Conservation (phyloP, 2,329 filamentous ascomycete species). For the Didymella segeticola region DNA sequence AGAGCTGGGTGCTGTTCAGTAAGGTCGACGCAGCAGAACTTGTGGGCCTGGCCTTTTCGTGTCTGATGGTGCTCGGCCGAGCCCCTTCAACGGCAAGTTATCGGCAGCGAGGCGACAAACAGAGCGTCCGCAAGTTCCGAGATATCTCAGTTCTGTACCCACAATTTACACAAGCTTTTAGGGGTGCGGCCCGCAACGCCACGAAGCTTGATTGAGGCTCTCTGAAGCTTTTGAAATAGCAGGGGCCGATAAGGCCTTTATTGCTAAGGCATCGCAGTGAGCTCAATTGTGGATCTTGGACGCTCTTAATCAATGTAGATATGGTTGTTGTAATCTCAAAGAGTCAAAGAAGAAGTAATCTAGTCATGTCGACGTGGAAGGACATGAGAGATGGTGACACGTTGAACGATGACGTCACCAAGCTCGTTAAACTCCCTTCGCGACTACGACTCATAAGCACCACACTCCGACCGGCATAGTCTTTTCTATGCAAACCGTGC, state of each 20-base stretch:
- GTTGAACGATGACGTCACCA: neutral
- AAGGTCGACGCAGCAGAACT: constrained; percentile 1
- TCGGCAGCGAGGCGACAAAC: neutral
- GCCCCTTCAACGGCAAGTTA: neutral
- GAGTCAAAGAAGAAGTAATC: no score
- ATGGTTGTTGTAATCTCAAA: neutral
- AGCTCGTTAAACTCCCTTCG: neutral
- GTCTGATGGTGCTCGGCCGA: constrained; percentile 11
- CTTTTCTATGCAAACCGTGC: no score
- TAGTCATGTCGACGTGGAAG: no score
- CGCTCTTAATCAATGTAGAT: no score
- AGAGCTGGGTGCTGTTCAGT: neutral
- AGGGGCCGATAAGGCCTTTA: neutral
- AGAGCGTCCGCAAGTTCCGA: constrained; percentile 2
- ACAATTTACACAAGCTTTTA: neutral
- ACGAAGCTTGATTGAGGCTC: constrained; percentile 8
- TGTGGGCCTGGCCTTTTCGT: neutral
- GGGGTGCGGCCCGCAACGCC: constrained; percentile 12
- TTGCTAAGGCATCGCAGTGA: neutral
- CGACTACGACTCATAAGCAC: neutral
- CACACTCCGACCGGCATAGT: neutral
- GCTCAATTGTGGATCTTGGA: no score
- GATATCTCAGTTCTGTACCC: neutral
- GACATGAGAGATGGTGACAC: neutral
- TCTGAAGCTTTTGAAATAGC: neutral